These are phyloP conservation scores for Cryptosporidium bovis DNA, from an alignment of 169 alveolate genomes.

Conservation along the genomic window DNA sequence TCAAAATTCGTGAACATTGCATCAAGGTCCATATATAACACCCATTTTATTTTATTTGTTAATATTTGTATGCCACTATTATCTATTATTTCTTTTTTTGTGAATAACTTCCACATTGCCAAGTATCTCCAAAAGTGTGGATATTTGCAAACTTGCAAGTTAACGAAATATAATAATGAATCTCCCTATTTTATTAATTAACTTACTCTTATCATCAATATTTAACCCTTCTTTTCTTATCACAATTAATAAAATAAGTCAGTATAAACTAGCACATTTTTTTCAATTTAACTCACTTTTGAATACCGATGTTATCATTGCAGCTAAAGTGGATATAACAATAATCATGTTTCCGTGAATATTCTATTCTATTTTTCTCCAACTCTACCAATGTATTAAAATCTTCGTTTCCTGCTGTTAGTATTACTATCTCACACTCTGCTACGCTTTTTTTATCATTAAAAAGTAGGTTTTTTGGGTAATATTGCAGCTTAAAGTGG, in stretches of 20 bases:
- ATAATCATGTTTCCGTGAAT: slow-evolving; percentile 38
- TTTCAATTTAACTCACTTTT: too few relatives aligned
- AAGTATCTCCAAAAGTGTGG: slow-evolving; percentile 76
- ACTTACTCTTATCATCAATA: slow-evolving; percentile 26
- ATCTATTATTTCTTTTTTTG: background rate
- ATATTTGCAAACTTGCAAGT: slow-evolving; percentile 7
- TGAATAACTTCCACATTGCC: slow-evolving; percentile 74
- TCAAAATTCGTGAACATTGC: slow-evolving; percentile 73
- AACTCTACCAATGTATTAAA: slow-evolving; percentile 48
- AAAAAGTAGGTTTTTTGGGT: background rate
- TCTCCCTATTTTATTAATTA: background rate
- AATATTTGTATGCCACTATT: background rate
- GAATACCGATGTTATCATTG: background rate
- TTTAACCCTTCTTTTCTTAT: background rate
- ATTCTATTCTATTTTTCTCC: slow-evolving; percentile 44
- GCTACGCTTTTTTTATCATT: background rate
- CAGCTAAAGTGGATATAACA: slow-evolving; percentile 71
- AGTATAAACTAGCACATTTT: background rate
- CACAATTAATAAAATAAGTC: background rate
- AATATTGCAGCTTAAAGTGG: background rate
- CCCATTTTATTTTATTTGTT: slow-evolving; percentile 36
- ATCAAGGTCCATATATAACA: slow-evolving; percentile 73
- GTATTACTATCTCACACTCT: slow-evolving; percentile 11
- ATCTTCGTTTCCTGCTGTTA: slow-evolving; percentile 73
- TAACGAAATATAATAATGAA: background rate